These are phyloP conservation scores for Exophiala sp. DNA, from an alignment of 2,329 filamentous ascomycete genomes.

Conservation along the genomic window DNA sequence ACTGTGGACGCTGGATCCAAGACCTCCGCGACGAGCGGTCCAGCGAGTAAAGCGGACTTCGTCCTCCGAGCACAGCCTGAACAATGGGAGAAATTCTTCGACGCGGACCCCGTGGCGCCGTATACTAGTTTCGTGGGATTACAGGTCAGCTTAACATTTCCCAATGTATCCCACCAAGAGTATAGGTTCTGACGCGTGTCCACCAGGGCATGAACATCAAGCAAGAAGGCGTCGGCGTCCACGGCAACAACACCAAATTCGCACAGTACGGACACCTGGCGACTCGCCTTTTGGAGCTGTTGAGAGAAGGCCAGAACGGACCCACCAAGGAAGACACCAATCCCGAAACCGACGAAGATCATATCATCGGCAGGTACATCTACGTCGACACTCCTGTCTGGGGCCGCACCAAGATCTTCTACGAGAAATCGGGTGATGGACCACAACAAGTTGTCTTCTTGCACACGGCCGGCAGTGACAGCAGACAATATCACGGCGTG, in stretches of 20 bases:
- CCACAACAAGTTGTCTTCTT: constrained; percentile 46
- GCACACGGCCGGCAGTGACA: constrained; percentile 48
- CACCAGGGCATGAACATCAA: constrained; percentile 44
- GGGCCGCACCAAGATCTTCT: constrained; percentile 50
- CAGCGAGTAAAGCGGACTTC: constrained; percentile 20
- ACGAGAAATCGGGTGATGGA: constrained; percentile 47
- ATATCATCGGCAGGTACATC: constrained; percentile 47
- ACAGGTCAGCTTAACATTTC: too few relatives aligned
- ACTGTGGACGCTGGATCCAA: constrained; percentile 15
- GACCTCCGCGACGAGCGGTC: constrained; percentile 18
- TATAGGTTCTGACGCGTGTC: neutral
- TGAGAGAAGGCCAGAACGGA: constrained; percentile 47
- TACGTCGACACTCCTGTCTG: constrained; percentile 47
- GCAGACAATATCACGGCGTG: constrained; percentile 51
- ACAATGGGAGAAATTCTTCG: constrained; percentile 28
- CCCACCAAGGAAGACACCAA: constrained; percentile 42
- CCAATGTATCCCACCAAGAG: too few relatives aligned
- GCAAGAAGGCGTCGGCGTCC: constrained; percentile 47
- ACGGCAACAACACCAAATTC: constrained; percentile 47
- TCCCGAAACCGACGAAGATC: constrained; percentile 38
- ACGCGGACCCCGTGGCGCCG: constrained; percentile 21
- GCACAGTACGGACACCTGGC: constrained; percentile 47
- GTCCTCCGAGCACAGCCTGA: constrained; percentile 20
- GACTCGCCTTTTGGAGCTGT: constrained; percentile 46
- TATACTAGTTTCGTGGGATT: constrained; percentile 26